Conservation (phyloP, 257 asterid species). For the Rehmannia glutinosa region DNA sequence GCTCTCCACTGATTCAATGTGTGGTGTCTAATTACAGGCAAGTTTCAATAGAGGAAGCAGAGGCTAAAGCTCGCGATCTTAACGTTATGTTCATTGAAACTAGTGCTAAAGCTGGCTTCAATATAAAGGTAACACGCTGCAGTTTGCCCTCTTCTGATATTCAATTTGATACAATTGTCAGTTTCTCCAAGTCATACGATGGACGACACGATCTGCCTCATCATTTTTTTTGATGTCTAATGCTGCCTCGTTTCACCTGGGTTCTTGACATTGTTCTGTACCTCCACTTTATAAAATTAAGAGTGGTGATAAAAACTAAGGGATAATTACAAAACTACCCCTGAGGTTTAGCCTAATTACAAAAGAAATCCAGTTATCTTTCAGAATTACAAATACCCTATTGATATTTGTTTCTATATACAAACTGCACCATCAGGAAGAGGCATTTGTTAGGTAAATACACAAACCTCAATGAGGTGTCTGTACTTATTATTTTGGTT, state of each 20-base stretch:
- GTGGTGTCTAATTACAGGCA: slow-evolving; percentile 33
- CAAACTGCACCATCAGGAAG: background rate
- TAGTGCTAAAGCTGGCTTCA: slow-evolving; percentile 64
- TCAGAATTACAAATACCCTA: too few relatives aligned
- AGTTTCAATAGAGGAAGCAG: slow-evolving; percentile 61
- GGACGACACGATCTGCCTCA: background rate
- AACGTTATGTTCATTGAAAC: slow-evolving; percentile 56
- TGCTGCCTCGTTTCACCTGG: too few relatives aligned
- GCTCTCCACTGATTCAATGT: background rate
- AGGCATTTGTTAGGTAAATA: too few relatives aligned
- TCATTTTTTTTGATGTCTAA: background rate
- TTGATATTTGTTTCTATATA: background rate
- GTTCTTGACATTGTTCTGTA: too few relatives aligned
- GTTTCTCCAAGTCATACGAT: background rate
- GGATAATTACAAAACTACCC: too few relatives aligned
- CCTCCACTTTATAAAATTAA: too few relatives aligned
- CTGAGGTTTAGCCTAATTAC: too few relatives aligned
- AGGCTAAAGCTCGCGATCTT: slow-evolving; percentile 53
- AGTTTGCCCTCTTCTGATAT: background rate
- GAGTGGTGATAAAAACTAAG: too few relatives aligned
- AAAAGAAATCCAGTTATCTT: too few relatives aligned
- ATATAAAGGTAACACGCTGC: slow-evolving; percentile 38
- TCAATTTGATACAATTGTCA: background rate
- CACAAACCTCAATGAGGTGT: too few relatives aligned
- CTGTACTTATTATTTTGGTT: too few relatives aligned